These are phyloP conservation scores for Panicum virgatum DNA, from an alignment of 202 grass and related monocot genomes.

Conservation along the genomic window DNA sequence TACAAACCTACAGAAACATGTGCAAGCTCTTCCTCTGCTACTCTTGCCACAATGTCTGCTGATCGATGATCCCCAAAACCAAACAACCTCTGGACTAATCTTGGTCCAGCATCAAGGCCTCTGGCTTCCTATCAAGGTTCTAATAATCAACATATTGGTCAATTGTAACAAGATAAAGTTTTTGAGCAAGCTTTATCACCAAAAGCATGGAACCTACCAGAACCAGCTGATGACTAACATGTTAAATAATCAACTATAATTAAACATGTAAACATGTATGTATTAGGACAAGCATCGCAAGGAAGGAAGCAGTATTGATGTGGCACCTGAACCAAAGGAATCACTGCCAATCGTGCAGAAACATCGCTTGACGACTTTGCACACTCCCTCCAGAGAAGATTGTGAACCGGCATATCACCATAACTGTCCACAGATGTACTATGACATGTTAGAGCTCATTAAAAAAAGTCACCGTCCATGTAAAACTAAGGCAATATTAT, in stretches of 20 bases:
- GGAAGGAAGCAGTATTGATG: constrained; percentile 23
- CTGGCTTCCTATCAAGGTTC: constrained; percentile 80
- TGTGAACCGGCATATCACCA: constrained; percentile 94
- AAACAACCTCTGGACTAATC: constrained; percentile 73
- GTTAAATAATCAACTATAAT: not conserved
- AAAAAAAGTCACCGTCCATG: not conserved
- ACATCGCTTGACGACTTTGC: constrained; percentile 79
- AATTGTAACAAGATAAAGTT: constrained; percentile 20
- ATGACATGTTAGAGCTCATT: not conserved
- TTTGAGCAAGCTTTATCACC: not conserved
- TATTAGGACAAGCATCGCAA: not conserved
- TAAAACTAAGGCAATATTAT: not conserved
- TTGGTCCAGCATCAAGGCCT: constrained; percentile 94
- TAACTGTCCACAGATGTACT: constrained; percentile 49
- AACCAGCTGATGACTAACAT: not conserved
- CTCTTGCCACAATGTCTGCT: constrained; percentile 73
- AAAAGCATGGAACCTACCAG: not conserved
- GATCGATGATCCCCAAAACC: constrained; percentile 79
- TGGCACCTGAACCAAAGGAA: constrained; percentile 87
- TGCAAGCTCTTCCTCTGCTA: constrained; percentile 91
- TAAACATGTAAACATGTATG: not conserved
- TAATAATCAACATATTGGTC: constrained; percentile 41
- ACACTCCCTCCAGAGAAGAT: constrained; percentile 87
- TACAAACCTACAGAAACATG: constrained; percentile 88
- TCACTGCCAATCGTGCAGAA: constrained; percentile 84